These are phyloP conservation scores for Ogataea nitratoaversa DNA, from an alignment of 805 yeast genomes.

Conservation along the genomic window DNA sequence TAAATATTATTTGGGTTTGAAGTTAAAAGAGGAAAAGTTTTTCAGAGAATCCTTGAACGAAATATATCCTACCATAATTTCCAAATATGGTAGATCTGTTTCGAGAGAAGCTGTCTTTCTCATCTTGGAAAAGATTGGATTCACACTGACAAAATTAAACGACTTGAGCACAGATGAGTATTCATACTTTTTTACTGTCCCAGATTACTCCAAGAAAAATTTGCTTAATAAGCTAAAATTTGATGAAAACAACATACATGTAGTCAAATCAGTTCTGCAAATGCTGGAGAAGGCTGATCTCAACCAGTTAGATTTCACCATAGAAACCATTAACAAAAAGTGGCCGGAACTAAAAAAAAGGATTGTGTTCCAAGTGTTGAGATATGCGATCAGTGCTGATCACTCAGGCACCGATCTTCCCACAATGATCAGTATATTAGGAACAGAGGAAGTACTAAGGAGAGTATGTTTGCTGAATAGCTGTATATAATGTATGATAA, in stretches of 20 bases:
- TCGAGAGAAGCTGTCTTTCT: constrained; percentile 31
- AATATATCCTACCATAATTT: constrained; percentile 18
- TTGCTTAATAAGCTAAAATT: constrained; percentile 14
- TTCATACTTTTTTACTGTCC: constrained; percentile 43
- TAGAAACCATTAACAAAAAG: constrained; percentile 2
- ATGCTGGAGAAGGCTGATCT: constrained; percentile 10
- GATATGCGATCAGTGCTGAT: constrained; percentile 70
- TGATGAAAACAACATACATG: constrained; percentile 4
- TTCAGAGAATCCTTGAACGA: constrained; percentile 36
- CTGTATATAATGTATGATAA: background rate
- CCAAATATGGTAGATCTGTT: constrained; percentile 14
- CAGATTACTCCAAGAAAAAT: constrained; percentile 25
- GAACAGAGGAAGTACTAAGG: constrained; percentile 32
- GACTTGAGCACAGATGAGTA: constrained; percentile 46
- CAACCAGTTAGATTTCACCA: constrained; percentile 8
- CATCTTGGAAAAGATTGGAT: constrained; percentile 42
- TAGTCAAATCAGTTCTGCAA: constrained; percentile 1
- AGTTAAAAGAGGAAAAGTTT: constrained; percentile 35
- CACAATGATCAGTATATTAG: constrained; percentile 51
- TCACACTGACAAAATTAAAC: constrained; percentile 46
- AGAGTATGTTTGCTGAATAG: constrained; percentile 21
- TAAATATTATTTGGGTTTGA: constrained; percentile 54
- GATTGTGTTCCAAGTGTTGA: constrained; percentile 49
- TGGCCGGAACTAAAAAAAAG: constrained; percentile 30
- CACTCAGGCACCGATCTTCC: constrained; percentile 68